Evolutionary conservation across 306 rosid genomes (phyloP).

Genomic region (Senna tora): DNA sequence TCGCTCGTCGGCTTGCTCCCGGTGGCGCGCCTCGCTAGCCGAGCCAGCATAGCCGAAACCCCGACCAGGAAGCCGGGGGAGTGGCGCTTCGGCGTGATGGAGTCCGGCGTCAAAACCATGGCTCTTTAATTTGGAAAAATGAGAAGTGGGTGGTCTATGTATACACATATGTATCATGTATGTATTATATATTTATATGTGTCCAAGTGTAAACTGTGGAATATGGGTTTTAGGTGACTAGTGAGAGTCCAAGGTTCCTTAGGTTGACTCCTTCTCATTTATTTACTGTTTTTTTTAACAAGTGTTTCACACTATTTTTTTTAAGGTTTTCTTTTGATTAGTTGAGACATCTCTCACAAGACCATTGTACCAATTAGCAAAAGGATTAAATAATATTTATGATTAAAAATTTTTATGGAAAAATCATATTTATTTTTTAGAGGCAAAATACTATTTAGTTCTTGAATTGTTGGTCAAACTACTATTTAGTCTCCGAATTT

Average conservation of each 20-base stretch:
- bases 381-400: too few relatives aligned
- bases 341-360: too few relatives aligned
- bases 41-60: conserved; percentile 46
- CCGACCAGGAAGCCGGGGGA: conserved; percentile 41
- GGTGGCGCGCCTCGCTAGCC: conserved; percentile 45
- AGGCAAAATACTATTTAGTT: too few relatives aligned
- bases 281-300: too few relatives aligned
- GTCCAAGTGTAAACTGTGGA: conserved; percentile 22
- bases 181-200: background rate
- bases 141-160: background rate
- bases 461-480: too few relatives aligned
- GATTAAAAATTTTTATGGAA: too few relatives aligned
- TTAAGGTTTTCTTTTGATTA: too few relatives aligned
- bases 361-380: too few relatives aligned
- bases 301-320: too few relatives aligned
- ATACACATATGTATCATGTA: too few relatives aligned
- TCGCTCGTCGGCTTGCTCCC: conserved; percentile 28
- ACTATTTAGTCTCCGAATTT: too few relatives aligned
- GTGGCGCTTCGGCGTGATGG: conserved; percentile 29
- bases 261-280: conserved; percentile 33
- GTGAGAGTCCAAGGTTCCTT: conserved; percentile 39
- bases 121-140: background rate
- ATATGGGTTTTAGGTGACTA: conserved; percentile 7
- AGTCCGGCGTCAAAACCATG: conserved; percentile 38
- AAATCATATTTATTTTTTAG: too few relatives aligned